phyloP scores from a whole-genome alignment of 1,284 basidiomycete genomes.

The Gymnopus androsaceus region DNA sequence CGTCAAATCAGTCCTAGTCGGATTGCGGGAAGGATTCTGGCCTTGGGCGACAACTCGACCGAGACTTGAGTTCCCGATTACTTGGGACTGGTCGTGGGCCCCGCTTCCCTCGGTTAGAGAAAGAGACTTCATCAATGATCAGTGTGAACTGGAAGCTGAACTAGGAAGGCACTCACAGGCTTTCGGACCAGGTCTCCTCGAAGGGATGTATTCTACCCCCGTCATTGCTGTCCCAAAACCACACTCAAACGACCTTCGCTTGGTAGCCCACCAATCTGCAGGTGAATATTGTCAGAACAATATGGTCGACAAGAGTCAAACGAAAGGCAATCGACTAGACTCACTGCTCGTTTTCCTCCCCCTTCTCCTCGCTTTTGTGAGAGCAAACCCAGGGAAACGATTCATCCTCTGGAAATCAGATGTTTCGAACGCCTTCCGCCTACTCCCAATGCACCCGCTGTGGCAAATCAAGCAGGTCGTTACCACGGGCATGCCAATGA shows the following conservation, averaged over 20 bases:
- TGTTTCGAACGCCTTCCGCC: slow-evolving; percentile 34
- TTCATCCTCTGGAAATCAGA: slow-evolving; percentile 29
- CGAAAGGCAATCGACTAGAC: no score
- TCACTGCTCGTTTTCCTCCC: no score
- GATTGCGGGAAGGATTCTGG: slow-evolving; percentile 40
- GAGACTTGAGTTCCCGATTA: slow-evolving; percentile 10
- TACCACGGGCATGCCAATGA: no score
- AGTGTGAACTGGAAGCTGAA: slow-evolving; percentile 31
- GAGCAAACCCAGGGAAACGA: slow-evolving; percentile 14
- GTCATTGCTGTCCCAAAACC: slow-evolving; percentile 40
- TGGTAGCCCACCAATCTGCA: slow-evolving; percentile 41
- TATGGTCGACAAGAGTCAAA: slow-evolving; percentile 26
- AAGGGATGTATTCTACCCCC: slow-evolving; percentile 42
- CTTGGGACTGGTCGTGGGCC: slow-evolving; percentile 22
- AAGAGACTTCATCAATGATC: slow-evolving; percentile 25
- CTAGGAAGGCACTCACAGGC: slow-evolving; percentile 32
- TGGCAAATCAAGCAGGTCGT: background rate
- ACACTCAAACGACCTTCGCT: slow-evolving; percentile 30
- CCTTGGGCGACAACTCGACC: slow-evolving; percentile 30
- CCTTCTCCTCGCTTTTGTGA: no score
- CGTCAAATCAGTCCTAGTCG: slow-evolving; percentile 27
- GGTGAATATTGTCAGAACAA: slow-evolving; percentile 33
- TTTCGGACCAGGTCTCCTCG: slow-evolving; percentile 37
- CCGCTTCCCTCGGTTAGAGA: background rate
- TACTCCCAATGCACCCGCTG: slow-evolving; percentile 27